These are phyloP conservation scores for Grigorovia transvaalensis DNA, from an alignment of 805 yeast species.

Conservation along the genomic window DNA sequence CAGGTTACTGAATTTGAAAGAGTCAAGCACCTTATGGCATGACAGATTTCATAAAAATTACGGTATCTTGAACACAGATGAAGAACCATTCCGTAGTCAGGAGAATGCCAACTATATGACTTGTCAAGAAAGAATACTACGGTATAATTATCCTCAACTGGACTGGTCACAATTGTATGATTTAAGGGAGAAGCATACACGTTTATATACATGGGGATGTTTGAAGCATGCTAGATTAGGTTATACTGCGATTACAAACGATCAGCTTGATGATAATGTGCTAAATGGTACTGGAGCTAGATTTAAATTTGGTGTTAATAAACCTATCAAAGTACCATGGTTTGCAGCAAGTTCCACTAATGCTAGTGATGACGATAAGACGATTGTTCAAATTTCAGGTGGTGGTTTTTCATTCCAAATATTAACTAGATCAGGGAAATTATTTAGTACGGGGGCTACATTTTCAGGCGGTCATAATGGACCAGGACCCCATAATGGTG, in stretches of 20 bases:
- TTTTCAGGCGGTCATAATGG: constrained; percentile 33
- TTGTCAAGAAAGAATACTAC: constrained; percentile 20
- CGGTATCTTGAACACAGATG: constrained; percentile 19
- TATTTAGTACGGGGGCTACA: constrained; percentile 44
- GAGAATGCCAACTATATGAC: constrained; percentile 15
- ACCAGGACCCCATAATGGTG: constrained; percentile 32
- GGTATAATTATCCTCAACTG: constrained; percentile 8
- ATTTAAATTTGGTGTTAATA: constrained; percentile 22
- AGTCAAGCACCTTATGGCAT: constrained; percentile 25
- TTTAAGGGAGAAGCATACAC: constrained; percentile 13
- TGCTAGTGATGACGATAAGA: constrained; percentile 8
- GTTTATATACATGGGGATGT: constrained; percentile 28
- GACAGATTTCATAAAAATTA: constrained; percentile 24
- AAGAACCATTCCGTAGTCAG: constrained; percentile 21
- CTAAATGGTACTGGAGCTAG: constrained; percentile 17
- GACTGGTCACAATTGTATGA: constrained; percentile 22
- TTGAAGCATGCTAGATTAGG: constrained; percentile 26
- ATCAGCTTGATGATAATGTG: constrained; percentile 7
- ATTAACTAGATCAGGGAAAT: constrained; percentile 43
- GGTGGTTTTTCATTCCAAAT: constrained; percentile 60
- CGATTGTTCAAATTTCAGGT: constrained; percentile 34
- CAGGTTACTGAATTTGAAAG: constrained; percentile 15
- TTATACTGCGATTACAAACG: constrained; percentile 18
- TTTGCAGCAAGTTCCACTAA: constrained; percentile 6
- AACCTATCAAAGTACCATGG: constrained; percentile 26